Base-by-base conservation (phyloP, 768 basidiomycete species). In the Sarcodon sp. region DNA sequence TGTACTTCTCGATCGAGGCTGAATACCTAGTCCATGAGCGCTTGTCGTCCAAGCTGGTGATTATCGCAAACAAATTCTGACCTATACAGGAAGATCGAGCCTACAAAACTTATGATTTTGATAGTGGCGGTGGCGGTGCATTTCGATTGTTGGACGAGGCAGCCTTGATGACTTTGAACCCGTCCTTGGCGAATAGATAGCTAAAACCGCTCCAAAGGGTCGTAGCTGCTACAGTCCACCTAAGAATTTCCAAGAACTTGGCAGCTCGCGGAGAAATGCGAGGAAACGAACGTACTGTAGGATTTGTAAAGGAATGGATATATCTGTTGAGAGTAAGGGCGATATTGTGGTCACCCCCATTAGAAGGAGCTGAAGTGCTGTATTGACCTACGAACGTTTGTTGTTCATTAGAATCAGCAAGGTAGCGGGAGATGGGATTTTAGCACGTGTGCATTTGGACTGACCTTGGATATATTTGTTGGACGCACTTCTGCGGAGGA, bases 401-500 rank as follows among this genome's bases (percentile, higher is more conserved):
- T 50, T 44, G 39, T 10, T 13, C 15, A 43, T 35, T 33, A 48
- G n/a, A 12, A 21, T 31, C 16, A 45, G 9, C 44, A 5, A 13
- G 13, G 13, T 16, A n/a, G 16, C 12, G 13, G 33, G 36, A 47
- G 15, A 33, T 36, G 9, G 9, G 43, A 8, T 10, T 33, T 41
- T 36, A 46, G 8, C 1, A 13, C 18, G 0, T 3, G 12, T 3
- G 36, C 21, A 15, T 34, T 11, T 0, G 16, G 16, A 12, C 59
- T 45, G 44, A 85, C 88, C 71, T 94, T 98, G 71, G 90, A 94
- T 45, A 99, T 92, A n/a, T 64, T 65, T 9, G 96, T 98, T 0
- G 94, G 94, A 32, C 78, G 78, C 10, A 98, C 91, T 64, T 96
- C 93, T 1, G 91, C 94, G 1, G 92, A 94, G 1, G 96, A 91